Evolutionary conservation across 441 rosid species (phyloP).

Genomic region (Bruguiera hainesii): DNA sequence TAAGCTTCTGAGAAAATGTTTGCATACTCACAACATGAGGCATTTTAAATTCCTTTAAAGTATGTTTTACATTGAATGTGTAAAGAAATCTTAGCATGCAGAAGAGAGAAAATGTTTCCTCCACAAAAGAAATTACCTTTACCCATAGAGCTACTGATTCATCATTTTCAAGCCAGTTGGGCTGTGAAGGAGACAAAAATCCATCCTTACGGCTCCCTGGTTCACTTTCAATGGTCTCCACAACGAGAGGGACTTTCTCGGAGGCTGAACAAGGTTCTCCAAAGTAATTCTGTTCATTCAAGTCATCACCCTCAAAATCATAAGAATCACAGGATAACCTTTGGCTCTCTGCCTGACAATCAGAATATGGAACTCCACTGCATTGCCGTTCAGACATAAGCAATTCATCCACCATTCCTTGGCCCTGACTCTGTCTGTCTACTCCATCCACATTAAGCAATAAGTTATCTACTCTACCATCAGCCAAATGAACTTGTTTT

Average conservation of each 20-base stretch:
- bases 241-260: conserved; percentile 40
- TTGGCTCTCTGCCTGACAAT: conserved; percentile 40
- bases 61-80: conserved; percentile 1
- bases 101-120: neutral
- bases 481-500: conserved; percentile 37
- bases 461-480: conserved; percentile 35
- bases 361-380: conserved; percentile 43
- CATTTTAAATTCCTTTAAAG: too few species aligned
- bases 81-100: neutral
- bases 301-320: conserved; percentile 49
- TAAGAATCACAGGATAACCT: conserved; percentile 42
- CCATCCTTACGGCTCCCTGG: conserved; percentile 48
- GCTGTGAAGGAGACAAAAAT: conserved; percentile 55
- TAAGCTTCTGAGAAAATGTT: too few species aligned
- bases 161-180: conserved; percentile 78
- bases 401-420: conserved; percentile 32
- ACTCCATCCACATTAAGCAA: conserved; percentile 31
- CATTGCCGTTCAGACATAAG: conserved; percentile 33
- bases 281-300: conserved; percentile 37
- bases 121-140: conserved; percentile 53
- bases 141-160: conserved; percentile 96
- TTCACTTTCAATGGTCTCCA: conserved; percentile 50
- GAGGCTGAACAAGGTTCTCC: conserved; percentile 39
- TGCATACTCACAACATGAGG: too few species aligned
- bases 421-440: conserved; percentile 34